Evolutionary conservation across 768 basidiomycete species (phyloP).

Genomic region (Panellus pusillus): DNA sequence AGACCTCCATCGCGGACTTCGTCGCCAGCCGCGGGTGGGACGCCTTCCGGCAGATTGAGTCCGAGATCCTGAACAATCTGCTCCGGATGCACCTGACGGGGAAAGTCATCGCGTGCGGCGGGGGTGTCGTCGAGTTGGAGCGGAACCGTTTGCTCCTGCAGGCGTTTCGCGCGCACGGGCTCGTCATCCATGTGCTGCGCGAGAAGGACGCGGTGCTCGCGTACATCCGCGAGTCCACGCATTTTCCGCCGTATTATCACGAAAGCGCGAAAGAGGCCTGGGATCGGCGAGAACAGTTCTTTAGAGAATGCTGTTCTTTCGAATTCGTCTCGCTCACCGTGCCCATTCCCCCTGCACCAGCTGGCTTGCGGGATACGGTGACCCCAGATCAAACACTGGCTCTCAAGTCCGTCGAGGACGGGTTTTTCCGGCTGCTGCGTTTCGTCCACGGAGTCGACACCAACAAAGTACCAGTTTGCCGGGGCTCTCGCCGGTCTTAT

Average conservation of each 20-base stretch:
- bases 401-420: conserved; percentile 40
- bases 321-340: conserved; percentile 65
- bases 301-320: conserved; percentile 60
- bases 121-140: conserved; percentile 73
- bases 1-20: conserved; percentile 51
- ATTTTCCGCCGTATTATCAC: conserved; percentile 45
- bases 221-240: conserved; percentile 49
- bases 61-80: conserved; percentile 54
- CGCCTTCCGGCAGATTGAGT: conserved; percentile 70
- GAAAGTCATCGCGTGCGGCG: conserved; percentile 72
- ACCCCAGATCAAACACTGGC: conserved; percentile 22
- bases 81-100: conserved; percentile 48
- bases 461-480: conserved; percentile 45
- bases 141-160: conserved; percentile 59
- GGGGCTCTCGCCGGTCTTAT: conserved; percentile 52
- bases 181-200: conserved; percentile 74
- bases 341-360: conserved; percentile 23
- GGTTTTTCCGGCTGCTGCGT: conserved; percentile 66
- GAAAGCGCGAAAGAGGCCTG: conserved; percentile 68
- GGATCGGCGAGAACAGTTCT: conserved; percentile 63
- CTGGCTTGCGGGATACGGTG: conserved; percentile 17
- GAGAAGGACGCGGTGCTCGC: conserved; percentile 65
- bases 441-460: conserved; percentile 62
- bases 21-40: conserved; percentile 66
- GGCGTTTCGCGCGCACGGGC: conserved; percentile 49